A percentile compares a stretch with the other conserved stretches of the same genome.
Conservation (phyloP, 805 yeast genomes). For the Nakazawaea populi region DNA sequence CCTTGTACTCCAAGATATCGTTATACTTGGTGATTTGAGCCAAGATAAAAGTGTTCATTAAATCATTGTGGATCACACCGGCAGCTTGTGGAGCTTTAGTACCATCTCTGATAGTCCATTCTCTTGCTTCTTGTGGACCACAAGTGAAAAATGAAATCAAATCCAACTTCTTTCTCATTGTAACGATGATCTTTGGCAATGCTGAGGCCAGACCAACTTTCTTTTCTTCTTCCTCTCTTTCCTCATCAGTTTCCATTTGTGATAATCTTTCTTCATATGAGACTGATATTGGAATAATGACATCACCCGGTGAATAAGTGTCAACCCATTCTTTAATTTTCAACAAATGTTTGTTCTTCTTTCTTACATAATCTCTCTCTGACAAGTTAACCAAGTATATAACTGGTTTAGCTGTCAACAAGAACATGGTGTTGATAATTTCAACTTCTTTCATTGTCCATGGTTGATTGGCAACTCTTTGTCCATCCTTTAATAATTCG, state of each 20-base stretch:
- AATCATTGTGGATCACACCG: conserved; percentile 81
- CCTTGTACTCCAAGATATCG: conserved; percentile 50
- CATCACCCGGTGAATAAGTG: conserved; percentile 63
- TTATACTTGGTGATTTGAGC: conserved; percentile 69
- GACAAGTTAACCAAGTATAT: conserved; percentile 70
- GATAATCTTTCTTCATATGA: conserved; percentile 90
- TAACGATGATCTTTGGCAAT: conserved; percentile 54
- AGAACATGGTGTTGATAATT: conserved; percentile 62
- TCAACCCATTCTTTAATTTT: conserved; percentile 62
- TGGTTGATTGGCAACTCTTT: conserved; percentile 49
- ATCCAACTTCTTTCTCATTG: conserved; percentile 63
- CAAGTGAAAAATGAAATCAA: conserved; percentile 84
- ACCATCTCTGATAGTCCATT: conserved; percentile 80
- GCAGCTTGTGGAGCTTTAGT: conserved; percentile 86
- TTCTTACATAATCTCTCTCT: conserved; percentile 56
- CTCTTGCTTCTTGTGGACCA: conserved; percentile 79
- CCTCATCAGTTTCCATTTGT: conserved; percentile 67
- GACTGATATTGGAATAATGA: conserved; percentile 90
- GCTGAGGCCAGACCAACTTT: conserved; percentile 38
- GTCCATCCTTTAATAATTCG: conserved; percentile 60
- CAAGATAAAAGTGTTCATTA: conserved; percentile 73
- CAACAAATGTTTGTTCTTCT: conserved; percentile 43
- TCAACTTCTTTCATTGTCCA: conserved; percentile 66
- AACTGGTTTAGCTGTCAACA: conserved; percentile 87
- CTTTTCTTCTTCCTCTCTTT: conserved; percentile 28